Conservation (phyloP, 768 basidiomycete species). For the Pleurotus cornucopiae region DNA sequence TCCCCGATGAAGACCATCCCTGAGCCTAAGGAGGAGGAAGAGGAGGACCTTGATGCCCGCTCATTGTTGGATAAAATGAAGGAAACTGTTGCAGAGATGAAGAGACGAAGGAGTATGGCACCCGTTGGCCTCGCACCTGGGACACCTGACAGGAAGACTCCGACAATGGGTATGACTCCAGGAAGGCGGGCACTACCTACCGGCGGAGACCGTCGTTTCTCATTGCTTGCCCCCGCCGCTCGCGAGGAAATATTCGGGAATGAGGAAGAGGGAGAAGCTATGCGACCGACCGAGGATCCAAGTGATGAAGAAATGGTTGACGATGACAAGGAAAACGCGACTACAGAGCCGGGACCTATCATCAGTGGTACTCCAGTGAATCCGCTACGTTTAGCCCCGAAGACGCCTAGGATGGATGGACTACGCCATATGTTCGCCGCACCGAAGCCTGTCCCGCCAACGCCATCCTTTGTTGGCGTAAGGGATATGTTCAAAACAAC, state of each 20-base stretch:
- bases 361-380: not conserved
- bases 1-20: conserved; percentile 5
- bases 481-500: conserved; percentile 7
- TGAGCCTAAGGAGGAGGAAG: conserved; percentile 18
- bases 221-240: conserved; percentile 20
- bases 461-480: conserved; percentile 10
- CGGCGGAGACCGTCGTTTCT: conserved; percentile 17
- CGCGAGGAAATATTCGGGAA: conserved; percentile 2
- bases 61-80: conserved; percentile 44
- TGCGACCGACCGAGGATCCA: conserved; percentile 18
- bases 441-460: conserved; percentile 2
- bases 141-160: conserved; percentile 7
- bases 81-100: conserved; percentile 44
- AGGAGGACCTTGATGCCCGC: conserved; percentile 34
- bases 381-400: not conserved
- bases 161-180: conserved; percentile 11
- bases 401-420: conserved; percentile 10
- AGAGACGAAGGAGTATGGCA: conserved; percentile 35
- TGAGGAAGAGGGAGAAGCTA: conserved; percentile 19
- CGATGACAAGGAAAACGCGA: conserved; percentile 5
- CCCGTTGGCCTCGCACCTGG: conserved; percentile 10
- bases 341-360: not conserved
- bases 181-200: conserved; percentile 16
- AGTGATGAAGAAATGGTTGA: conserved; percentile 1
- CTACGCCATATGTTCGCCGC: conserved; percentile 4